Evolutionary conservation across 148 eudicot species (phyloP).

Genomic region (Tetragonia tetragonoides): DNA sequence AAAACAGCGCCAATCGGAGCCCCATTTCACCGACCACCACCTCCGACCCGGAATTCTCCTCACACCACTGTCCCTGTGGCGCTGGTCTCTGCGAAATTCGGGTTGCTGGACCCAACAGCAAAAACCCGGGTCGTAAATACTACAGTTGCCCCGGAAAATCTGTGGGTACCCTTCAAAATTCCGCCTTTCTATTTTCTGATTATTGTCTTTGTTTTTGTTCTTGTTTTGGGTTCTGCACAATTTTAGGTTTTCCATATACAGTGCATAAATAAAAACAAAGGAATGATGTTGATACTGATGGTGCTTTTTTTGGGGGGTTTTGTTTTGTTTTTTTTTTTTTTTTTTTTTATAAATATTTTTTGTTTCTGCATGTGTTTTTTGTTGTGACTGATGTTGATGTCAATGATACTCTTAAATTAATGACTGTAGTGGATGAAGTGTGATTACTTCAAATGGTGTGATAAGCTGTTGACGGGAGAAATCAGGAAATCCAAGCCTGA

Average conservation of each 20-base stretch:
- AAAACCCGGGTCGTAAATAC: slow-evolving; percentile 16
- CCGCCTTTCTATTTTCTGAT: neutral
- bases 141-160: slow-evolving; percentile 22
- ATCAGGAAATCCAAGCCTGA: slow-evolving; percentile 11
- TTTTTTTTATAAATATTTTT: no score
- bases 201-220: no score
- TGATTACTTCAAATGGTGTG: neutral
- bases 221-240: no score
- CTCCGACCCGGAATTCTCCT: slow-evolving; percentile 14
- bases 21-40: neutral
- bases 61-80: slow-evolving; percentile 28
- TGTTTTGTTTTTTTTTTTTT: no score
- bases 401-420: no score
- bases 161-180: neutral
- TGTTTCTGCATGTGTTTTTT: no score
- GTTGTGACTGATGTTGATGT: no score
- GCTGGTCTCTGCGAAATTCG: slow-evolving; percentile 24
- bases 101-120: neutral
- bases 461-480: neutral
- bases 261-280: no score
- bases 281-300: no score
- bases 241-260: no score
- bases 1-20: slow-evolving; percentile 3
- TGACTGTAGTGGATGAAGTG: neutral
- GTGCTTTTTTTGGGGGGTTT: no score